These are phyloP conservation scores for Mycena belliarum DNA, from an alignment of 768 basidiomycete genomes.

Conservation along the genomic window DNA sequence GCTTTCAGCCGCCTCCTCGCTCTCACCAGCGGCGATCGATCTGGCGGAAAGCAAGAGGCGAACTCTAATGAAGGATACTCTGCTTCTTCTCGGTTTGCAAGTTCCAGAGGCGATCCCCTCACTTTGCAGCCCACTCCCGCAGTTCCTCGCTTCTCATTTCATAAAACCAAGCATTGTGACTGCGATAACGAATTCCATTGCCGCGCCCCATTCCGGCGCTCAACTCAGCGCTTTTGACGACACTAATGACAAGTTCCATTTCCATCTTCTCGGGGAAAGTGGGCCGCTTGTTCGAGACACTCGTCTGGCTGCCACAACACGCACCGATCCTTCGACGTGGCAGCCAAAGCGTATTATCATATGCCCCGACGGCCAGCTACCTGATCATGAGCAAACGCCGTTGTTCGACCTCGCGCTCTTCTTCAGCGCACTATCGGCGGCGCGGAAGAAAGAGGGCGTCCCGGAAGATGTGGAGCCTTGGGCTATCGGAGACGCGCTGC, in stretches of 20 bases:
- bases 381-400: slow-evolving; percentile 59
- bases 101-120: slow-evolving; percentile 41
- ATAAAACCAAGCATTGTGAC: slow-evolving; percentile 41
- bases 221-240: slow-evolving; percentile 53
- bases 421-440: slow-evolving; percentile 51
- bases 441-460: slow-evolving; percentile 30
- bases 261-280: slow-evolving; percentile 44
- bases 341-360: slow-evolving; percentile 58
- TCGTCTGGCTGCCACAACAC: slow-evolving; percentile 15
- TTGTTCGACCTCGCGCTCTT: slow-evolving; percentile 69
- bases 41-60: slow-evolving; percentile 27
- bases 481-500: slow-evolving; percentile 73
- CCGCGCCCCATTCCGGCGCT: slow-evolving; percentile 29
- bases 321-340: slow-evolving; percentile 36
- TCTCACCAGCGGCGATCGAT: slow-evolving; percentile 17
- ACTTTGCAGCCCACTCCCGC: slow-evolving; percentile 53
- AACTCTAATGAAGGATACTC: slow-evolving; percentile 32
- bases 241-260: slow-evolving; percentile 68
- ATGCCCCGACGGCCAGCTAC: slow-evolving; percentile 47
- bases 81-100: slow-evolving; percentile 37
- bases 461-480: slow-evolving; percentile 33
- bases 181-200: slow-evolving; percentile 38
- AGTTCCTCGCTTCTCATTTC: slow-evolving; percentile 55
- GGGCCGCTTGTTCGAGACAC: slow-evolving; percentile 30
- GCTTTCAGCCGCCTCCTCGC: slow-evolving; percentile 21